Evolutionary conservation across 2,329 filamentous ascomycete genomes (phyloP), one percentile per base, ranked within the genome.

Genomic region (Pseudocercospora ulei): DNA sequence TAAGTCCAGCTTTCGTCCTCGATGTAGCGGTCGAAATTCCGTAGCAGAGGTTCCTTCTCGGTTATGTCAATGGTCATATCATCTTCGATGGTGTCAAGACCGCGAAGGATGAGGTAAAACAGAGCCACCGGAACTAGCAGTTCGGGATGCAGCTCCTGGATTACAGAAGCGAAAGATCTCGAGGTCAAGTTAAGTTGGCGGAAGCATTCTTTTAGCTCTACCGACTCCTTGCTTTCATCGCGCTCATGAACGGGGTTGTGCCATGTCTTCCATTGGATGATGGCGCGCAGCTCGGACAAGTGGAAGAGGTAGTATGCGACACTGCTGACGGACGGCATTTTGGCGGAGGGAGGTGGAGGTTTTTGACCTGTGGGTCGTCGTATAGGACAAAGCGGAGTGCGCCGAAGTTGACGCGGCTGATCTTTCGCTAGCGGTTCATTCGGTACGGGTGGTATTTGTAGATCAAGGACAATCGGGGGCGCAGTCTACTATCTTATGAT

Each of bases 41-140:
- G 77, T 45, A 98, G 69, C 40, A 95, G 65, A 1, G 86, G 85
- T 57, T 92, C 82, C 67, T 98, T 98, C 57, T 73, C 78, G 49
- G 75, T 72, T 24, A 88, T 66, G 2, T 80, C 70, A 44, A 98
- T 80, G 3, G 86, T 93, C 78, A 95, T 96, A 64, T 98, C 90
- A 69, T 98, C 90, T 65, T 98, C 90, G 44, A 98, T 83, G n/a
- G 90, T 98, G 63, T 98, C 90, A 35, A 98, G 74, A 30, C 84
- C 90, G 45, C 90, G 83, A 38, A 98, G 72, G 37, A 85, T 75
- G 17, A 98, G 75, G 67, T 98, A 98, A 72, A 98, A 98, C 6
- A 96, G 70, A 39, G 80, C 78, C 29, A 96, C 73, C 14, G 90
- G 86, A 25, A 95, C 75, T 22, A 96, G 75, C 19, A 98, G 77